These are phyloP conservation scores for Pyrenophora tritici-repentis DNA, from an alignment of 2,329 filamentous ascomycete species.

Conservation along the genomic window DNA sequence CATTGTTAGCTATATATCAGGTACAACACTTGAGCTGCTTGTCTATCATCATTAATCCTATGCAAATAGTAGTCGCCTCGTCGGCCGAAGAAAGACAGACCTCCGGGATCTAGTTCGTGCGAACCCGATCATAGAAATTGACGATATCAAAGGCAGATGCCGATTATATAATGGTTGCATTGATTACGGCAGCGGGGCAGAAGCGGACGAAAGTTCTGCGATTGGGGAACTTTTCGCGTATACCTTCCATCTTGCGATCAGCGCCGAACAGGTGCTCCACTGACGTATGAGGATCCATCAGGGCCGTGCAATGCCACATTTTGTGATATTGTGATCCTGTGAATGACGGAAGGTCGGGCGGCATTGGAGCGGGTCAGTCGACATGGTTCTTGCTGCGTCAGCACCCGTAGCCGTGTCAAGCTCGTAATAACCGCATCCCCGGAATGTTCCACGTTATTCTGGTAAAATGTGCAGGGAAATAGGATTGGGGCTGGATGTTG, in stretches of 20 bases:
- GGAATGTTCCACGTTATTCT: background rate
- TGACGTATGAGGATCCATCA: background rate
- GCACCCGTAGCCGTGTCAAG: constrained; percentile 9
- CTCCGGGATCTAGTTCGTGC: background rate
- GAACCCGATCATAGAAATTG: background rate
- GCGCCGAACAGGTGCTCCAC: background rate
- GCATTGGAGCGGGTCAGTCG: background rate
- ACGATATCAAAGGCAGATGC: background rate
- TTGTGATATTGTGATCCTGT: background rate
- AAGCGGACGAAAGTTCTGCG: background rate
- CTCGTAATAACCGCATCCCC: background rate
- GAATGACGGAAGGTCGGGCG: background rate
- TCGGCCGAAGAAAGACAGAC: background rate
- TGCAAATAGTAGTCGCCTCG: background rate
- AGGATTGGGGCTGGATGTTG: too few species aligned
- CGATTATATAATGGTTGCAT: constrained; percentile 11
- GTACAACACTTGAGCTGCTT: background rate
- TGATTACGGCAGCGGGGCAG: constrained; percentile 19
- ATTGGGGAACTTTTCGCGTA: constrained; percentile 11
- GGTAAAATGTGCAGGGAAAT: too few species aligned
- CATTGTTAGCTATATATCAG: background rate
- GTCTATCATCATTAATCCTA: background rate
- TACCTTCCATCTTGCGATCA: constrained; percentile 1
- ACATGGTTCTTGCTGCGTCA: constrained; percentile 1
- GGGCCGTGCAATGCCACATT: background rate